Evolutionary conservation across 768 basidiomycete species (phyloP).

Genomic region (Paxillus involutus): DNA sequence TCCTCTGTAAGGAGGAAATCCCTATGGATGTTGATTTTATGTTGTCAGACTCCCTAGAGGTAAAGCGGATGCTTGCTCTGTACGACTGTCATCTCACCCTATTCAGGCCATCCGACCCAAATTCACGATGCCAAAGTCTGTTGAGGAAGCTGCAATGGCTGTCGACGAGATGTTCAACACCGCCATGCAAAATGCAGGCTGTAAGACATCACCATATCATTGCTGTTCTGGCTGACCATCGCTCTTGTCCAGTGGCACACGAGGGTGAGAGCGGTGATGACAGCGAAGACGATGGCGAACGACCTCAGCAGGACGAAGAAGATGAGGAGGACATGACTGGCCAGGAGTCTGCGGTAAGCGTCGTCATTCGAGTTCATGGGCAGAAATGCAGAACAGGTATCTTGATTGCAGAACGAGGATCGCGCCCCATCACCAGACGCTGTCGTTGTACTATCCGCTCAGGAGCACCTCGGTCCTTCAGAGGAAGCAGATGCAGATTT

Average conservation of each 20-base stretch:
- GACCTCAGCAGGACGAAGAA: slow-evolving; percentile 52
- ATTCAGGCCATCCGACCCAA: slow-evolving; percentile 85
- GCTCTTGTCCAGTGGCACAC: slow-evolving; percentile 26
- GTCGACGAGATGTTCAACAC: slow-evolving; percentile 88
- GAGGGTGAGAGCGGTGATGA: slow-evolving; percentile 50
- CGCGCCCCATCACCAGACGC: slow-evolving; percentile 84
- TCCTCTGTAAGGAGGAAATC: slow-evolving; percentile 83
- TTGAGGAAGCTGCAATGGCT: slow-evolving; percentile 83
- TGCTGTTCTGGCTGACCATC: slow-evolving; percentile 14
- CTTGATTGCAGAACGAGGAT: slow-evolving; percentile 45
- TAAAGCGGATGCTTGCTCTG: slow-evolving; percentile 29
- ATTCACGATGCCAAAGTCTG: slow-evolving; percentile 61
- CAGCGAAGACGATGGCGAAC: slow-evolving; percentile 46
- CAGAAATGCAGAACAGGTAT: neutral
- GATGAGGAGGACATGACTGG: slow-evolving; percentile 57
- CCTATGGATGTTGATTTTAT: slow-evolving; percentile 99
- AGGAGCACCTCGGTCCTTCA: slow-evolving; percentile 78
- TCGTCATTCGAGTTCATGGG: neutral
- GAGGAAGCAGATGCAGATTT: slow-evolving; percentile 94
- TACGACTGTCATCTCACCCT: slow-evolving; percentile 1
- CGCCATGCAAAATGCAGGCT: slow-evolving; percentile 57
- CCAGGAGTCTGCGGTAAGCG: slow-evolving; percentile 55
- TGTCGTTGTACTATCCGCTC: slow-evolving; percentile 66
- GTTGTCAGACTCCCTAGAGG: slow-evolving; percentile 92
- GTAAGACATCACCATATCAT: slow-evolving; percentile 35